Evolutionary conservation across 768 basidiomycete species (phyloP).

Genomic region (Tylopilus sp.): DNA sequence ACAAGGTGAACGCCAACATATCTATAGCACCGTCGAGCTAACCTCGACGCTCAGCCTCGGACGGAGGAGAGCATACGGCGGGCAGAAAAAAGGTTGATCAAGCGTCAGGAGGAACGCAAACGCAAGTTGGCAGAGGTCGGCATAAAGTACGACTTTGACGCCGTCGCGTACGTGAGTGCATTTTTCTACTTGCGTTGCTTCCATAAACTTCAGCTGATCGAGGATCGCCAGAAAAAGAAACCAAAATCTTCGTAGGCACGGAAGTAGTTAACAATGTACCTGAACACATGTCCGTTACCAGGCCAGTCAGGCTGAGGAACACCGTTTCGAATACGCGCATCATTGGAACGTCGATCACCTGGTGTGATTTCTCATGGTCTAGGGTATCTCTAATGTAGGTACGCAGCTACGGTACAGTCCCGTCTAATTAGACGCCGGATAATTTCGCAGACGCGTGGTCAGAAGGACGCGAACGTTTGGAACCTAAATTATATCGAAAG

Average conservation of each 20-base stretch:
- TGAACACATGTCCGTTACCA: not conserved
- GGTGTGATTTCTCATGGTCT: not conserved
- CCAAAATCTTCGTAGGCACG: constrained; percentile 23
- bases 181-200: not conserved
- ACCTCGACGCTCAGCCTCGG: constrained; percentile 49
- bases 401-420: not conserved
- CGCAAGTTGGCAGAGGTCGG: constrained; percentile 76
- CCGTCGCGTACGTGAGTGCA: constrained; percentile 75
- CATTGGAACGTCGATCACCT: not conserved
- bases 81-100: constrained; percentile 66
- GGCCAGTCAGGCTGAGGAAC: not conserved
- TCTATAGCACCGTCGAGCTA: not conserved
- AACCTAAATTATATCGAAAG: too few species aligned
- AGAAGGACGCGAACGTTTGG: too few species aligned
- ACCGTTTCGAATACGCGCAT: not conserved
- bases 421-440: too few species aligned
- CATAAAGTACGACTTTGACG: constrained; percentile 83
- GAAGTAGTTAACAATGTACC: not conserved
- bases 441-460: too few species aligned
- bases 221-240: constrained; percentile 34
- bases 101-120: constrained; percentile 74
- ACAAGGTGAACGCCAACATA: constrained; percentile 55
- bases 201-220: not conserved
- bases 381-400: not conserved
- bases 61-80: constrained; percentile 65